phyloP scores from a whole-genome alignment of 805 yeast species.

The Brettanomyces bruxellensis region DNA sequence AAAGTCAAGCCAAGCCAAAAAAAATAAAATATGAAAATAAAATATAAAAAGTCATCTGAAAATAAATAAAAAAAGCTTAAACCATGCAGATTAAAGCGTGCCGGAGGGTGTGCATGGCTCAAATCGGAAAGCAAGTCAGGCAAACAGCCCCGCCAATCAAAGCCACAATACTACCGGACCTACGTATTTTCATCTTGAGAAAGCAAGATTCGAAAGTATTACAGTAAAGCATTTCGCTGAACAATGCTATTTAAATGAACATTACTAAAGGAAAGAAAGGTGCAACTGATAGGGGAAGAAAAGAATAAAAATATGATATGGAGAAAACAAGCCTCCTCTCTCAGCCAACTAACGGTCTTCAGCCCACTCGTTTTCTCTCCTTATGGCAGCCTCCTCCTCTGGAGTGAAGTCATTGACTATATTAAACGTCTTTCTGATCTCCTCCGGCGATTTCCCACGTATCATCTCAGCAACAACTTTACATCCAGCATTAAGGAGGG shows the following conservation, averaged over 20 bases:
- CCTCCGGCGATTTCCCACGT: constrained; percentile 71
- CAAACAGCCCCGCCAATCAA: too few relatives aligned
- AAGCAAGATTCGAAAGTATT: too few relatives aligned
- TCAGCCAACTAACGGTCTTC: constrained; percentile 51
- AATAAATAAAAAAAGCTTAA: too few relatives aligned
- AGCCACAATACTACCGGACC: too few relatives aligned
- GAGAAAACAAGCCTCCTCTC: not conserved
- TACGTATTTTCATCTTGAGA: too few relatives aligned
- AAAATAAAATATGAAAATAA: too few relatives aligned
- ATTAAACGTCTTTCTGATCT: constrained; percentile 70
- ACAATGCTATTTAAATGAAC: not conserved
- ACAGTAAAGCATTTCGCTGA: too few relatives aligned
- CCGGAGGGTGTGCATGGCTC: too few relatives aligned
- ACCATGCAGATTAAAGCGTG: too few relatives aligned
- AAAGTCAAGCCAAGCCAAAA: too few relatives aligned
- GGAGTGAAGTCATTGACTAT: constrained; percentile 78
- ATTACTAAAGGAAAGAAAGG: not conserved
- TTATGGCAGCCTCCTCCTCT: constrained; percentile 81
- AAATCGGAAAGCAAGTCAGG: too few relatives aligned
- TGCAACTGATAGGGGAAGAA: not conserved
- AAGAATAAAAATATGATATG: not conserved
- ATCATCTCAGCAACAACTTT: constrained; percentile 81
- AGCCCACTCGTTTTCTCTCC: constrained; percentile 87
- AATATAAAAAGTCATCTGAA: too few relatives aligned
- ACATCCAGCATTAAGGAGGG: constrained; percentile 69